Percentiles rank a stretch among this genome's conserved stretches.
phyloP scores from a whole-genome alignment of 306 rosid genomes.

The Calophaca sinica region DNA sequence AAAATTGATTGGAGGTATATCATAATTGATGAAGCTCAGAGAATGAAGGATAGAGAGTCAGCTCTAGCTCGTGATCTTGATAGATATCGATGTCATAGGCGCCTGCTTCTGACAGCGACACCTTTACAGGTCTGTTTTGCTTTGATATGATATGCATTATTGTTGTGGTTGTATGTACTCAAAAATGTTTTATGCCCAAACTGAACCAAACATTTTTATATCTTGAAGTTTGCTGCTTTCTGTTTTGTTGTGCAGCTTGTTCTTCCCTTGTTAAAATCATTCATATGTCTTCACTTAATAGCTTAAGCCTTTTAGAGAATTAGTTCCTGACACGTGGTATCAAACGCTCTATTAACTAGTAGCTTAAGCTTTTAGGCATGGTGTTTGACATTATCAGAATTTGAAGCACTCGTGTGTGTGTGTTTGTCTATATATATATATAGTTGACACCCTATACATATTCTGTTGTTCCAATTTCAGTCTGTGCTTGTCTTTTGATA shows the following conservation, averaged over 20 bases:
- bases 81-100: slow-evolving; percentile 89
- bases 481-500: too few relatives aligned
- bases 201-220: slow-evolving; percentile 8
- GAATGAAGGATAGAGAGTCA: slow-evolving; percentile 49
- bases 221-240: slow-evolving; percentile 17
- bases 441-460: too few relatives aligned
- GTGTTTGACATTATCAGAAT: not conserved
- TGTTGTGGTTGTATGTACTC: not conserved
- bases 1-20: too few relatives aligned
- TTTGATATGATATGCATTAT: slow-evolving; percentile 13
- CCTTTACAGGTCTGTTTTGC: slow-evolving; percentile 71
- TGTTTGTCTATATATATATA: too few relatives aligned
- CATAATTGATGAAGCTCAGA: too few relatives aligned
- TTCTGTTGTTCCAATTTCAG: too few relatives aligned
- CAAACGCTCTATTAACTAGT: slow-evolving; percentile 2
- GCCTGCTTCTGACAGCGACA: slow-evolving; percentile 89
- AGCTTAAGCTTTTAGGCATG: not conserved
- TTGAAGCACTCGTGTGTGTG: too few relatives aligned
- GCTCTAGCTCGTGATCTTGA: slow-evolving; percentile 88
- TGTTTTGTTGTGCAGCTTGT: slow-evolving; percentile 21
- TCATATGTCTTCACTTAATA: slow-evolving; percentile 1
- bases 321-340: not conserved
- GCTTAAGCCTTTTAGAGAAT: not conserved
- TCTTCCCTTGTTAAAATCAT: not conserved
- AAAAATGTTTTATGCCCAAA: not conserved